phyloP scores from a whole-genome alignment of 352 stramenopile species.

The Phytopythium boreale region DNA sequence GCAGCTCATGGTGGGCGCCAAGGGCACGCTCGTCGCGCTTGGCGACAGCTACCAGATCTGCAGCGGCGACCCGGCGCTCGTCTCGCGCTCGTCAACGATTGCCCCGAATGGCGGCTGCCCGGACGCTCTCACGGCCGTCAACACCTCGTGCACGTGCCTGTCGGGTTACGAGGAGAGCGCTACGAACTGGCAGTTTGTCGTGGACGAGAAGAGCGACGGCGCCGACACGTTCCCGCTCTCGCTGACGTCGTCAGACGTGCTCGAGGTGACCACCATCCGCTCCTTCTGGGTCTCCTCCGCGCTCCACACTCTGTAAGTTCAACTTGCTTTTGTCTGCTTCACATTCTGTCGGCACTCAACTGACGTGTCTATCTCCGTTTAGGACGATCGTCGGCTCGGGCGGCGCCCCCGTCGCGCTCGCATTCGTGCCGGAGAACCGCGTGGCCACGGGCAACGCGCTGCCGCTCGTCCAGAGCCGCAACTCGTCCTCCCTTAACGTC shows the following conservation, averaged over 20 bases:
- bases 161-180: conserved; percentile 23
- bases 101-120: conserved; percentile 33
- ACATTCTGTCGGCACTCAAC: background rate
- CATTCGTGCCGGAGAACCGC: conserved; percentile 28
- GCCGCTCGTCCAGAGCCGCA: conserved; percentile 18
- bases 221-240: conserved; percentile 14
- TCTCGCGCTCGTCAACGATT: conserved; percentile 25
- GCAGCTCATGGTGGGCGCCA: conserved; percentile 24
- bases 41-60: conserved; percentile 21
- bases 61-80: conserved; percentile 21
- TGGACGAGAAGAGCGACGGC: conserved; percentile 18
- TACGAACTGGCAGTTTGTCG: conserved; percentile 23
- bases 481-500: conserved; percentile 20
- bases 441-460: conserved; percentile 14
- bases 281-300: conserved; percentile 29
- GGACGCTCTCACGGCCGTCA: conserved; percentile 26
- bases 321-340: background rate
- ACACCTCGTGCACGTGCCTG: conserved; percentile 39
- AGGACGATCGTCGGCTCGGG: conserved; percentile 17
- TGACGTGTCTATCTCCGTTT: background rate
- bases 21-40: background rate
- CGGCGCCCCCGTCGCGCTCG: conserved; percentile 13
- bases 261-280: conserved; percentile 24
- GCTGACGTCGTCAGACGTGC: conserved; percentile 18
- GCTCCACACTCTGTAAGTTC: conserved; percentile 20